Evolutionary conservation across 768 basidiomycete species (phyloP).

Genomic region (Xerocomellus amylosporus): DNA sequence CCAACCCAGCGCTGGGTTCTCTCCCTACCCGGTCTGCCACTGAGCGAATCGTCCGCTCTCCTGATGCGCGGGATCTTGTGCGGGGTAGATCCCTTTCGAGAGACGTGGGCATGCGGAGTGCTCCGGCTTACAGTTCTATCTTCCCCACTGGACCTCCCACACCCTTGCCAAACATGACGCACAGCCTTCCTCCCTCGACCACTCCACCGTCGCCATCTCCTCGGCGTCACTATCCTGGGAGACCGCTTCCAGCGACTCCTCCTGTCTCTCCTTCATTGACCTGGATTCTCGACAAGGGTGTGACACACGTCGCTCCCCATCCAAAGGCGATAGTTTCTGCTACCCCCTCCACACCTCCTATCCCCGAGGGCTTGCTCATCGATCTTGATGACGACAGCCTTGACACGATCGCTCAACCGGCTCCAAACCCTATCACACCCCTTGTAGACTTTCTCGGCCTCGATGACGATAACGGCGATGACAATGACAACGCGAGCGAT

Average conservation of each 20-base stretch:
- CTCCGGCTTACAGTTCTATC: constrained; percentile 33
- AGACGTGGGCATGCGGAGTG: constrained; percentile 32
- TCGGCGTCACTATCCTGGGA: constrained; percentile 32
- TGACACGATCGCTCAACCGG: constrained; percentile 15
- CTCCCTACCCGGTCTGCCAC: constrained; percentile 32
- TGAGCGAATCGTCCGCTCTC: constrained; percentile 31
- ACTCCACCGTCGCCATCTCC: constrained; percentile 31
- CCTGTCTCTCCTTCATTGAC: constrained; percentile 33
- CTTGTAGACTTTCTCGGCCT: constrained; percentile 27
- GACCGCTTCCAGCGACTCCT: constrained; percentile 33
- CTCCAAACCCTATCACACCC: constrained; percentile 12
- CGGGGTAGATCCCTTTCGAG: constrained; percentile 34
- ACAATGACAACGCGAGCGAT: constrained; percentile 28
- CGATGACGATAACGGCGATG: constrained; percentile 17
- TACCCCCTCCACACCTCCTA: constrained; percentile 32
- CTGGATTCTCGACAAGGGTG: constrained; percentile 34
- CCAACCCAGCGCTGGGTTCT: constrained; percentile 14
- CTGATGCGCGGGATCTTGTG: constrained; percentile 28
- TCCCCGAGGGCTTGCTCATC: constrained; percentile 53
- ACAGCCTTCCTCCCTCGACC: constrained; percentile 22
- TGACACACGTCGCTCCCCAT: constrained; percentile 7
- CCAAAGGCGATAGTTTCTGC: constrained; percentile 20
- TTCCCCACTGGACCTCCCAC: constrained; percentile 35
- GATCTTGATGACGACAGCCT: constrained; percentile 48
- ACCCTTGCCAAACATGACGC: constrained; percentile 23